Evolutionary conservation across 805 yeast species (phyloP), one percentile per base, ranked within the genome.

Genomic region (Tanozyma kutaoensis): DNA sequence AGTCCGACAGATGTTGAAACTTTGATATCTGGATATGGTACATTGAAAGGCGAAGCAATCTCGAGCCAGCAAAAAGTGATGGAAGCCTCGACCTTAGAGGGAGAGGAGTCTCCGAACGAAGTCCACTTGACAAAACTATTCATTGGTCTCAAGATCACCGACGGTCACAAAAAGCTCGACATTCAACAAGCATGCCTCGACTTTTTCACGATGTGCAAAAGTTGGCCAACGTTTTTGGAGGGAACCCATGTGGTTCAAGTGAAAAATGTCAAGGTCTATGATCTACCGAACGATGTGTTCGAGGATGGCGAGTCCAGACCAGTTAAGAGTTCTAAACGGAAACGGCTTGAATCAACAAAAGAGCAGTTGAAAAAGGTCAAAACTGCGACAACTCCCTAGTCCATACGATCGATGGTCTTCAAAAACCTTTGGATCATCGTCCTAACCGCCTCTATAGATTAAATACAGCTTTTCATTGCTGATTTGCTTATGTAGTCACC

Each of bases 181-280:
- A 76, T 88, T 31, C 93, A 79, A 42, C 69, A 74, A 36, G 95
- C 95, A 12, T 86, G 97, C 46, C 67, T 81, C 13, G 97, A 91
- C 34, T 91, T 88, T 48, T 84, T 69, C 54, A 74, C 67, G 23
- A 53, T 82, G 6, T 82, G 96, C 51, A 74, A 81, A 36, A 65
- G 71, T 19, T 81, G 88, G 72, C 62, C 62, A 13, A 62, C 63
- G 21, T 91, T 70, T 42, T 69, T 77, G 37, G 76, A 71, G 17
- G 17, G 7, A 7, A 50, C 63, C 8, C 63, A 73, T 42, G 58
- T 72, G 14, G 59, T 88, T 34, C 62, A 69, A 30, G 72, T 85
- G 40, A 76, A 73, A 44, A 80, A 72, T 42, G 82, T 78, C 26
- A 79, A 81, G 41, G 50, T 77, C 23, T 68, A 76, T 53, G 93